Evolutionary conservation across 106 monocot species (phyloP).

Genomic region (Dendrobium catenatum): DNA sequence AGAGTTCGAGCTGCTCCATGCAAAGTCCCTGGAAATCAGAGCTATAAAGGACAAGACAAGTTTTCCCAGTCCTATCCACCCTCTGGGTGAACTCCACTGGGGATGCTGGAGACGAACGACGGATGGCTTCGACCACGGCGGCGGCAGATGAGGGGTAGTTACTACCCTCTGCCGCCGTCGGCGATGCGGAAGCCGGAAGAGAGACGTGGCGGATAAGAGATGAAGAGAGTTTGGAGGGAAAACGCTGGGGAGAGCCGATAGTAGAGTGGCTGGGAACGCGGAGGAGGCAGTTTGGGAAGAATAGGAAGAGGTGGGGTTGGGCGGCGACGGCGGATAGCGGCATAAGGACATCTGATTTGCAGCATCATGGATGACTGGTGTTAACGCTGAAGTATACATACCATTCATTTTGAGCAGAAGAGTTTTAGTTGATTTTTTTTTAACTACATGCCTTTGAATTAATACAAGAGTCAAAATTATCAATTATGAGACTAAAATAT

Average conservation of each 20-base stretch:
- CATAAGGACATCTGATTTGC: not conserved
- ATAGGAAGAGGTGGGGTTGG: not conserved
- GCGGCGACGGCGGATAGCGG: not conserved
- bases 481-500: not conserved
- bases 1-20: constrained; percentile 56
- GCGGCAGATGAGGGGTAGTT: constrained; percentile 25
- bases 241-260: not conserved
- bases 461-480: not conserved
- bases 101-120: constrained; percentile 34
- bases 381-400: not conserved
- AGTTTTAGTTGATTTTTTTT: not conserved
- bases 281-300: not conserved
- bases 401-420: not conserved
- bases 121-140: constrained; percentile 51
- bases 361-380: too few species aligned
- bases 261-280: not conserved
- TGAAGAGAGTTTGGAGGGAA: not conserved
- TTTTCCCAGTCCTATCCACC: constrained; percentile 22
- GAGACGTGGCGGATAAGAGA: constrained; percentile 7
- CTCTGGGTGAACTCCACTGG: constrained; percentile 44
- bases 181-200: constrained; percentile 4
- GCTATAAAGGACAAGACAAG: constrained; percentile 35
- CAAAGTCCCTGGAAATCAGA: constrained; percentile 55
- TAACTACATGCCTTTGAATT: not conserved
- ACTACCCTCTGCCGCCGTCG: constrained; percentile 6